Percentiles rank a stretch among this genome's conserved stretches.
These are phyloP conservation scores for Caryopteris hybrid DNA, from an alignment of 305 asterid species.

Conservation along the genomic window DNA sequence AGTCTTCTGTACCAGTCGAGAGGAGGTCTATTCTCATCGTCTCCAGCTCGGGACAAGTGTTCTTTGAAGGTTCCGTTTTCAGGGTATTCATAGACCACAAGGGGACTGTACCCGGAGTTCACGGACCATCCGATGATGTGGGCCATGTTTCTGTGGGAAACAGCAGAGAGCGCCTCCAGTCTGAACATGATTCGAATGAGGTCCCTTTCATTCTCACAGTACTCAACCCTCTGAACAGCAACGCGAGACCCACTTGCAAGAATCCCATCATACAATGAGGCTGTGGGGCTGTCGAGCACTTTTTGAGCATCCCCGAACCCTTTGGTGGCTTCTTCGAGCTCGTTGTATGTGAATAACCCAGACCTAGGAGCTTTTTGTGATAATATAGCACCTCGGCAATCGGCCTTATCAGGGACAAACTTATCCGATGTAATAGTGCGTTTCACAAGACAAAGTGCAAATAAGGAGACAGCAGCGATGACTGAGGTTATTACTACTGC, in stretches of 20 bases:
- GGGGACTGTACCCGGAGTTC: conserved; percentile 32
- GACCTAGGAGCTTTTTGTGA: conserved; percentile 30
- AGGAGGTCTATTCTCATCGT: conserved; percentile 16
- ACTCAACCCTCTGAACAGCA: conserved; percentile 44
- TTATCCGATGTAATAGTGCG: conserved; percentile 31
- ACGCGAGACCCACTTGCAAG: conserved; percentile 37
- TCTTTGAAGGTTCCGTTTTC: conserved; percentile 46
- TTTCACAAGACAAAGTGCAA: conserved; percentile 43
- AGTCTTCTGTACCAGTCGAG: conserved; percentile 52
- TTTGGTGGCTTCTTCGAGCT: conserved; percentile 62
- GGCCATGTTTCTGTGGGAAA: conserved; percentile 51
- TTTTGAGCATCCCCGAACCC: conserved; percentile 47
- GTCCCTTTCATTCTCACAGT: conserved; percentile 32
- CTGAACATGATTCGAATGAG: conserved; percentile 31
- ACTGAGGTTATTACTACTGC: conserved; percentile 55
- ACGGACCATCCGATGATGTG: conserved; percentile 55
- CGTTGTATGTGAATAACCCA: conserved; percentile 45
- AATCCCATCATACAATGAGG: conserved; percentile 40
- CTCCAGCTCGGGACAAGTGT: conserved; percentile 33
- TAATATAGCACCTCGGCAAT: conserved; percentile 26
- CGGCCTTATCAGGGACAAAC: conserved; percentile 27
- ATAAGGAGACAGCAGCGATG: conserved; percentile 38
- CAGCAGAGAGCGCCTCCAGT: conserved; percentile 41
- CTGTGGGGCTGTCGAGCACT: conserved; percentile 24
- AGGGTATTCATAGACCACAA: conserved; percentile 50